phyloP scores from a whole-genome alignment of 1,139 yeast genomes.

The Protomyces lactucae-debilis region DNA sequence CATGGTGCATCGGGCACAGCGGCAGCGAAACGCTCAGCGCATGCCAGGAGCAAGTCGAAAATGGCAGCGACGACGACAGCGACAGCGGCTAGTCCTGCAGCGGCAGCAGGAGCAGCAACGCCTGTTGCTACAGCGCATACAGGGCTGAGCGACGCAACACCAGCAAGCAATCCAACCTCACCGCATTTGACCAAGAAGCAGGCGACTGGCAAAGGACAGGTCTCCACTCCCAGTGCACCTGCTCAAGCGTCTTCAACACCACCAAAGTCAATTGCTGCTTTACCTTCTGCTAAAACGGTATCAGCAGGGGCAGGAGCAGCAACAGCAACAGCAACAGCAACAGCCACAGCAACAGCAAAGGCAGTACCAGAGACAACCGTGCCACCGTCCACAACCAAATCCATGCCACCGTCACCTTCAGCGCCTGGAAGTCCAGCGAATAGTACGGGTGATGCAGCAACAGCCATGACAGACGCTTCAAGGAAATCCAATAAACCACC shows the following conservation, averaged over 20 bases:
- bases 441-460: neutral
- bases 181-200: neutral
- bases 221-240: neutral
- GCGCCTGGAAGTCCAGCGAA: neutral
- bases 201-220: neutral
- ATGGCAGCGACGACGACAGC: neutral
- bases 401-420: neutral
- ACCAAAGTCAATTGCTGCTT: neutral
- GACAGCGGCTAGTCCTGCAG: neutral
- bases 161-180: neutral
- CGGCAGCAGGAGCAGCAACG: neutral
- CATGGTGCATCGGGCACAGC: constrained; percentile 7
- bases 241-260: neutral
- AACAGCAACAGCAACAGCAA: neutral
- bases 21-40: neutral
- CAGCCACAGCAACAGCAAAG: neutral
- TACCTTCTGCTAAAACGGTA: neutral
- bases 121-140: neutral
- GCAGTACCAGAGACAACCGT: neutral
- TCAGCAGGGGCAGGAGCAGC: neutral
- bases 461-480: neutral
- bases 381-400: neutral
- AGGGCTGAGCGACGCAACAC: neutral
- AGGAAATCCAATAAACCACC: neutral
- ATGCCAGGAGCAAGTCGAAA: neutral